phyloP scores from a whole-genome alignment of 306 rosid species.

The Glycine tomentella region DNA sequence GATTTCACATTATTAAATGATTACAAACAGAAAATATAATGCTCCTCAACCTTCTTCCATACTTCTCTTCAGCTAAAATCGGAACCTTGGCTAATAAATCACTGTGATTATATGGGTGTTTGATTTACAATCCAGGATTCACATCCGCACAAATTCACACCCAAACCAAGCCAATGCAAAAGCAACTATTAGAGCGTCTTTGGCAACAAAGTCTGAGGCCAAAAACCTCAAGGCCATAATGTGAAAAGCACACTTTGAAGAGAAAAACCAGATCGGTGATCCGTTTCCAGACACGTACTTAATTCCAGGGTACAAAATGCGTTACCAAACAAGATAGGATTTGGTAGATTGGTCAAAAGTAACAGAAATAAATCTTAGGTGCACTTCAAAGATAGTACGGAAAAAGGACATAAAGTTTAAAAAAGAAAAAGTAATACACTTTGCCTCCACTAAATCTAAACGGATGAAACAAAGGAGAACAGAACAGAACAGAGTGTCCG shows the following conservation, averaged over 20 bases:
- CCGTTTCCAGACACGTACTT: not conserved
- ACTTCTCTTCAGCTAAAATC: slow-evolving; percentile 13
- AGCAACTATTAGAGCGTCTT: not conserved
- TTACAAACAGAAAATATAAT: slow-evolving; percentile 4
- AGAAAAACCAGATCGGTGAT: not conserved
- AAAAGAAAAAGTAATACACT: not conserved
- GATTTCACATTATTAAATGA: not conserved
- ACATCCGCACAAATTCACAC: not conserved
- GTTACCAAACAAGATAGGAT: not conserved
- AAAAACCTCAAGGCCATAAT: not conserved
- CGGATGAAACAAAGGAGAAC: too few relatives aligned
- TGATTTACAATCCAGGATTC: not conserved
- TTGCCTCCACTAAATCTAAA: too few relatives aligned
- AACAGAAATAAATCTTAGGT: not conserved
- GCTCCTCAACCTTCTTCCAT: not conserved
- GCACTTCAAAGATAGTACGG: not conserved
- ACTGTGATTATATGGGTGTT: not conserved
- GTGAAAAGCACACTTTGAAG: not conserved
- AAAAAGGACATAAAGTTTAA: not conserved
- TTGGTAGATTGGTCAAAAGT: not conserved
- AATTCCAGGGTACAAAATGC: not conserved
- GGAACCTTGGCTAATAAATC: slow-evolving; percentile 18
- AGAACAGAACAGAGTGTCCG: not conserved
- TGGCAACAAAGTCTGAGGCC: not conserved
- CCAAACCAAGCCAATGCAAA: not conserved